phyloP scores from a whole-genome alignment of 768 basidiomycete species.

The Xerocomellus chrysenteron region DNA sequence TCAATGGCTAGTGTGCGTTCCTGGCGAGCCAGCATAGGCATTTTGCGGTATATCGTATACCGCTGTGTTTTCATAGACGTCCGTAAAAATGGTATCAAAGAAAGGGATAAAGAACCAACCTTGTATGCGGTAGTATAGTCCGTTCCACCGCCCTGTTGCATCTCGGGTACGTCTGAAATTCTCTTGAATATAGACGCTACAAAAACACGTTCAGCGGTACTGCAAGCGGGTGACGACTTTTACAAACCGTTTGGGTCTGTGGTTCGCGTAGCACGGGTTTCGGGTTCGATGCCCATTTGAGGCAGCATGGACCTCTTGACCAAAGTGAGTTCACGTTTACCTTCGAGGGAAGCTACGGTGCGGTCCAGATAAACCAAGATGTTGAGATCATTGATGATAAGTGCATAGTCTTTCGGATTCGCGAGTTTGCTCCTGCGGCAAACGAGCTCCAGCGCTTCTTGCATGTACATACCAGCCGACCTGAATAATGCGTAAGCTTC shows the following conservation, averaged over 20 bases:
- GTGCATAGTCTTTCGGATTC: constrained; percentile 78
- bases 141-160: constrained; percentile 55
- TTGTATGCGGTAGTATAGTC: constrained; percentile 88
- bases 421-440: constrained; percentile 67
- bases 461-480: constrained; percentile 94
- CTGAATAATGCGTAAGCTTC: constrained; percentile 33
- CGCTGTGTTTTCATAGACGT: constrained; percentile 47
- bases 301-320: constrained; percentile 77
- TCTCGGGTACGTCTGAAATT: constrained; percentile 64
- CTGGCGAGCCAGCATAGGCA: constrained; percentile 91
- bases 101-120: constrained; percentile 38
- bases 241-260: constrained; percentile 90
- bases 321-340: constrained; percentile 78
- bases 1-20: constrained; percentile 93
- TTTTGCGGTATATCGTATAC: constrained; percentile 90
- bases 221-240: neutral
- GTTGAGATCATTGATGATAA: constrained; percentile 59
- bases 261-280: constrained; percentile 63
- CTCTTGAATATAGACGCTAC: constrained; percentile 92
- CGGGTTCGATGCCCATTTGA: constrained; percentile 65
- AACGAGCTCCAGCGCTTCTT: constrained; percentile 87
- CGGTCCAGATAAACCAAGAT: constrained; percentile 89
- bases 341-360: constrained; percentile 93
- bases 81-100: neutral
- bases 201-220: neutral